Evolutionary conservation across 345 rosid genomes (phyloP).

Genomic region (Laguncularia racemosa): DNA sequence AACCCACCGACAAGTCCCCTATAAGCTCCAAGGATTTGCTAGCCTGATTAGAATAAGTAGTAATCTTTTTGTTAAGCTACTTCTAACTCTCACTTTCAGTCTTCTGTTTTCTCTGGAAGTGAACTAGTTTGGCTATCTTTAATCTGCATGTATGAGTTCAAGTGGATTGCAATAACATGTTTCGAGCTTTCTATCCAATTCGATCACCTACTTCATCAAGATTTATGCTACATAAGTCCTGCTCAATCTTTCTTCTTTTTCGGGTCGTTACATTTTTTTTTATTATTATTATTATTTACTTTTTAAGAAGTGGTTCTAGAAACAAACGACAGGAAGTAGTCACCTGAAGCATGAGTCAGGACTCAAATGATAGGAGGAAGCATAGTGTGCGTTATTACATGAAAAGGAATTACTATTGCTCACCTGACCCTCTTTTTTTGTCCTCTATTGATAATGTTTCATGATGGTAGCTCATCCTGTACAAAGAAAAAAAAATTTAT

Average conservation of each 20-base stretch:
- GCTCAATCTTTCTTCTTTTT: no score
- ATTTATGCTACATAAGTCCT: no score
- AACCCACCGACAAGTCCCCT: constrained; percentile 22
- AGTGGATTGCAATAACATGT: constrained; percentile 2
- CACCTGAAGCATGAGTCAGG: no score
- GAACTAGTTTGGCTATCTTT: not conserved
- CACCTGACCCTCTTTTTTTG: no score
- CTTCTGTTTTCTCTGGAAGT: not conserved
- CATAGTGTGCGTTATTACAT: constrained; percentile 1
- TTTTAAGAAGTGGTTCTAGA: no score
- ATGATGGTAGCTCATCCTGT: no score
- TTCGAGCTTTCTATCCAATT: not conserved
- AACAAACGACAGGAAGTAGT: no score
- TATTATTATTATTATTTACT: no score
- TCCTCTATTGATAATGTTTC: no score
- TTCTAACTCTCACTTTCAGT: constrained; percentile 1
- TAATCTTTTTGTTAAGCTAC: not conserved
- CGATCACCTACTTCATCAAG: no score
- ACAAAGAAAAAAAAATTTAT: no score
- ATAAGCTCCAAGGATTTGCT: constrained; percentile 25
- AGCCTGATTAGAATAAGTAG: constrained; percentile 12
- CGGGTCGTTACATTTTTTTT: no score
- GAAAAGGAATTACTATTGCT: not conserved
- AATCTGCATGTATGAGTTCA: constrained; percentile 4
- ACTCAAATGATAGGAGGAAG: not conserved